Evolutionary conservation across 2,329 filamentous ascomycete genomes (phyloP), one percentile per base, ranked within the genome.

Genomic region (Knufia petricola): DNA sequence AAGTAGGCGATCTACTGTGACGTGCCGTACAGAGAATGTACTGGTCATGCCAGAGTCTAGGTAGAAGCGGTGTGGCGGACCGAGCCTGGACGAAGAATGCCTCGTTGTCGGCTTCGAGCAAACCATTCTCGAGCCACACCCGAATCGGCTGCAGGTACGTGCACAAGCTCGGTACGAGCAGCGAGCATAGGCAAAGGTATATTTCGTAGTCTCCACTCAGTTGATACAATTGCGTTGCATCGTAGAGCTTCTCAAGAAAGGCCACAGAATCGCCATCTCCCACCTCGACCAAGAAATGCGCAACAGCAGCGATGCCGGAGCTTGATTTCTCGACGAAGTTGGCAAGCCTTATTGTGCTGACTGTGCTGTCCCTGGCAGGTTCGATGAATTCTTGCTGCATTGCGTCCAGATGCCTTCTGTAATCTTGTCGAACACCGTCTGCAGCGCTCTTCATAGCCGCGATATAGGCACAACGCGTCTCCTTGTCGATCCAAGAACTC

Each of bases 51-150:
- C 90, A 96, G 7, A 92, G 70, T 19, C 79, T 79, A 41, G 77
- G 72, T 10, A 78, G 66, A 2, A 84, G 77, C 17, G 77, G 54
- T 23, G 48, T 73, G 26, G 77, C 69, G 3, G 72, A 70, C 3
- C 74, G 64, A 2, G 73, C 70, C 50, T 82, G 75, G 2, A 75
- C 75, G 3, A 95, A 75, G 59, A 95, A 95, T 61, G 94, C 92
- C 0, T 79, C 75, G 52, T 79, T 78, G 55, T 88, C 81, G 1
- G 74, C 73, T 1, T 77, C 69, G 2, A 95, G 67, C 47, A 81
- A 77, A 0, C 90, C 90, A 31, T 79, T 75, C 58, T 87, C 81
- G 81, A 95, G 90, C 90, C 90, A 96, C 13, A 74, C 69, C 30
- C 82, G 76, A 38, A 95, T 83, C 0, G 88, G 86, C 32, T 80